Evolutionary conservation across 805 yeast genomes (phyloP), one percentile per base, ranked within the genome.

Genomic region (Limtongia smithiae): DNA sequence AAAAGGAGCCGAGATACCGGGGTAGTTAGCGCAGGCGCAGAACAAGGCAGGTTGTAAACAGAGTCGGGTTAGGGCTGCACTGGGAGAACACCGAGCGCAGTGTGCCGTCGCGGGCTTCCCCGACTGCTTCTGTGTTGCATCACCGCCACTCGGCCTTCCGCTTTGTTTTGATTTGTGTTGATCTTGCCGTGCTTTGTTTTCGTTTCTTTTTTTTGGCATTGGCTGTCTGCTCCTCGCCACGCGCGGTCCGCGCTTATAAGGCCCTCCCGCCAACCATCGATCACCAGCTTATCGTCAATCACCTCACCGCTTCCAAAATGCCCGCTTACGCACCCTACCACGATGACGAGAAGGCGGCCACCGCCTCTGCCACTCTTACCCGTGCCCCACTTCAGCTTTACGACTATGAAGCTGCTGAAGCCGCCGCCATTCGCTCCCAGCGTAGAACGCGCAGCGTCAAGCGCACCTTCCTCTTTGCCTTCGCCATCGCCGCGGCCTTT

Each of bases 341-440:
- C 41, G 44, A 44, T 25, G 48, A 48, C 45, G 37, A 39, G 32
- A 38, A 45, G 34, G 36, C 44, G 14, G 35, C 33, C 21, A 36
- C 41, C 17, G 31, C 20, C n/a, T 25, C 47, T 4, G 33, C 18
- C 30, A 36, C 47, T n/a, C 32, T 44, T 15, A 32, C 8, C 15
- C 41, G n/a, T n/a, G n/a, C n/a, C n/a, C n/a, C n/a, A n/a, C n/a
- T n/a, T n/a, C n/a, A n/a, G n/a, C n/a, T n/a, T n/a, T n/a, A n/a
- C n/a, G n/a, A n/a, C 28, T 25, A 6, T 9, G 28, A 25, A 9
- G 28, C 22, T 21, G 41, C 34, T 17, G 54, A 49, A 24, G 39
- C 27, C 18, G 39, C 30, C 41, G 2, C 41, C 41, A 12, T 9
- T 5, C 48, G 45, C 7, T 51, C 51, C 36, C 15, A 33, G 20